Evolutionary conservation across 139 green algal species (phyloP), one percentile per base, ranked within the genome.

Genomic region (Chlorella sp.): DNA sequence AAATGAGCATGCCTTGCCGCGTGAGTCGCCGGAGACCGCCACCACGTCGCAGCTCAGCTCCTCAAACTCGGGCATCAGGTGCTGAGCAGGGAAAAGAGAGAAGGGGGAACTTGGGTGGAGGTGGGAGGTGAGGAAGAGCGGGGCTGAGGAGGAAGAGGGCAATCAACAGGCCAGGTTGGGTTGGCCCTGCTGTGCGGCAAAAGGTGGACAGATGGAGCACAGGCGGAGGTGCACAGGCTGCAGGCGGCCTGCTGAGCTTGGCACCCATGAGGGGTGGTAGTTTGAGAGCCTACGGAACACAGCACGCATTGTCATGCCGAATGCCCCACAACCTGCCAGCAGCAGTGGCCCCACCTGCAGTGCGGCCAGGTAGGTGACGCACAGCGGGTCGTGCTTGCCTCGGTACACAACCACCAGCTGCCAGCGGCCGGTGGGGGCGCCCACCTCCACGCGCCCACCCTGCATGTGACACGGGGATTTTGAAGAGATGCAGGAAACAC

Each of bases 361-460:
- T 1, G 90, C 90, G 28, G 91, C 91, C 61, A 94, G 91, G 83
- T 94, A 93, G 4, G 91, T 93, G 66, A 92, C 88, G 53, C 91
- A 83, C n/a, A 95, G 83, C 32, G 93, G 93, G 91, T 93, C 92
- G 82, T 95, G 92, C 86, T 94, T 93, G 84, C 93, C 93, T 32
- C 93, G 89, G 64, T 94, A 95, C 9, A 94, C 85, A 22, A 95
- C 86, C 77, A 95, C 91, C 85, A 95, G 85, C 89, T 95, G 91
- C 93, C 93, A 95, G 69, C 91, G 89, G n/a, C 93, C 93, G 0
- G 93, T 95, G 26, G 93, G 92, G 2, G 93, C 93, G n/a, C 93
- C 93, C 39, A 95, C 77, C 89, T 95, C 92, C 39, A 95, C 91
- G 37, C 88, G 82, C 30, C 93, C 93, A 22, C 93, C 93, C 92